Evolutionary conservation across 306 rosid species (phyloP).

Genomic region (Hippophae rhamnoides): DNA sequence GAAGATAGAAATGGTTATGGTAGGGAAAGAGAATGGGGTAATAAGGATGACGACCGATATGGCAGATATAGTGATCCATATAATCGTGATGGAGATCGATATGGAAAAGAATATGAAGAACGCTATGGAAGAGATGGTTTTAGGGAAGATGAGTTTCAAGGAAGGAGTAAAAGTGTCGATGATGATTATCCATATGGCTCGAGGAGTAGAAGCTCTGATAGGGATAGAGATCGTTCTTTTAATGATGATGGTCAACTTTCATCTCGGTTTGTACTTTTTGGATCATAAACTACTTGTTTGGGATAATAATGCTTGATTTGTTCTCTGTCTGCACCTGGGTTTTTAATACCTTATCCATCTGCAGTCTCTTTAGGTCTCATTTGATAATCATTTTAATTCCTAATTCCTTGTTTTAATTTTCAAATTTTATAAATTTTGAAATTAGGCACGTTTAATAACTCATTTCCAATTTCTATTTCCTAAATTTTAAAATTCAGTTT

Average conservation of each 20-base stretch:
- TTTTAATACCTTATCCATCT: background rate
- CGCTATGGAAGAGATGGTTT: constrained; percentile 64
- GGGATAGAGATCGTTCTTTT: constrained; percentile 50
- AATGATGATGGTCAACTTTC: constrained; percentile 87
- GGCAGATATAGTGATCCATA: constrained; percentile 36
- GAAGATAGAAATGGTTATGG: constrained; percentile 75
- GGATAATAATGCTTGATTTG: background rate
- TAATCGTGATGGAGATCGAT: constrained; percentile 71
- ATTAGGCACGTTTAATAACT: too few species aligned
- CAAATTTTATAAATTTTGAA: too few species aligned
- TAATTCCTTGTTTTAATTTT: background rate
- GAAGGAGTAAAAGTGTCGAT: constrained; percentile 75
- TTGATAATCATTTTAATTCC: background rate
- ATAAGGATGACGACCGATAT: constrained; percentile 65
- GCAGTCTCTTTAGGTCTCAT: background rate
- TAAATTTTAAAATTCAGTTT: too few species aligned
- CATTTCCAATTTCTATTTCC: too few species aligned
- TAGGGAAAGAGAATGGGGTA: constrained; percentile 73
- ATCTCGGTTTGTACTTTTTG: constrained; percentile 50
- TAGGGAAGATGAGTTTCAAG: constrained; percentile 68
- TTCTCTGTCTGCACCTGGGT: background rate
- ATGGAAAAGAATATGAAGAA: constrained; percentile 72
- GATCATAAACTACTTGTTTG: background rate
- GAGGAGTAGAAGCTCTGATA: constrained; percentile 77
- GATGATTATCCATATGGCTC: constrained; percentile 44